Evolutionary conservation across 208 protist genomes (phyloP).

Genomic region (Leishmania braziliensis): DNA sequence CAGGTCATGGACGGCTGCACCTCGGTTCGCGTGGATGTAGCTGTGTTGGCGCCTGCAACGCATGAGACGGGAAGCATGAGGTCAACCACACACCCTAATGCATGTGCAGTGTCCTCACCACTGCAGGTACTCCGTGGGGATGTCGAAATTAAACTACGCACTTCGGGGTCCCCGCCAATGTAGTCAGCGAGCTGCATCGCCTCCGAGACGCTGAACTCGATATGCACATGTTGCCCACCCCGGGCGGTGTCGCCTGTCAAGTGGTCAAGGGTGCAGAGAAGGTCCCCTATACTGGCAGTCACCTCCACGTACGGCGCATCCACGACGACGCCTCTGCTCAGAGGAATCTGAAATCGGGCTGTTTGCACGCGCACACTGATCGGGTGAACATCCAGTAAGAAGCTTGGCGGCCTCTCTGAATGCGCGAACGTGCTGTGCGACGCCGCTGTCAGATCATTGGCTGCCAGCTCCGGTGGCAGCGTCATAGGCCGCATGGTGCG

Average conservation of each 20-base stretch:
- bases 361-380: constrained; percentile 11
- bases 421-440: background rate
- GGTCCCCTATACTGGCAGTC: constrained; percentile 7
- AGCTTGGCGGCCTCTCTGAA: background rate
- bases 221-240: background rate
- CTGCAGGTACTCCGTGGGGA: constrained; percentile 9
- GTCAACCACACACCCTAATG: constrained; percentile 15
- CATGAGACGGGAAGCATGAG: background rate
- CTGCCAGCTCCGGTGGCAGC: background rate
- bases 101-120: background rate
- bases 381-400: background rate
- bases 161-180: constrained; percentile 22
- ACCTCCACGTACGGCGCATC: constrained; percentile 30
- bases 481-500: background rate
- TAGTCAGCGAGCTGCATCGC: constrained; percentile 25
- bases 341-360: constrained; percentile 9
- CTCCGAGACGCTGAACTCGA: constrained; percentile 12
- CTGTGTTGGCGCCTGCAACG: background rate
- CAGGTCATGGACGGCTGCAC: constrained; percentile 5
- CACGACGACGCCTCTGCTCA: constrained; percentile 7
- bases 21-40: background rate
- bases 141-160: constrained; percentile 15
- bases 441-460: background rate
- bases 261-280: background rate
- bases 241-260: background rate